Evolutionary conservation across 148 eudicot genomes (phyloP), one percentile per base, ranked within the genome.

Genomic region (Heliosperma pusillum): DNA sequence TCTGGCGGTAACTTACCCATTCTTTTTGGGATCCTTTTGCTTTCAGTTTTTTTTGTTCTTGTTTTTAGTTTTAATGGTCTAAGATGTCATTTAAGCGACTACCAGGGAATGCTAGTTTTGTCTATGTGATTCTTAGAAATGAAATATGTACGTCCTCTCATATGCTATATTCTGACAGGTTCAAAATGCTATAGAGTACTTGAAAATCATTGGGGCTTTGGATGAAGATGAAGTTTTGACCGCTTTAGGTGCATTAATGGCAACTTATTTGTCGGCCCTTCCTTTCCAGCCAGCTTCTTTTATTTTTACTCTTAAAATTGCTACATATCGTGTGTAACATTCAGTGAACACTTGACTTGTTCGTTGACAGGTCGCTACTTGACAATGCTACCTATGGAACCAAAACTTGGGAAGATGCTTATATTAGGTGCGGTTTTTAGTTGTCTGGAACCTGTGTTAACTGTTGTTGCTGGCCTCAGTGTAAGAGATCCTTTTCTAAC

Each of bases 361-460:
- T 69, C 56, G 76, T 82, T 81, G 82, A 71, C 91, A 95, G 98
- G 98, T 65, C 89, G 85, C 50, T 90, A 88, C 80, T 74, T 92
- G 85, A 84, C 94, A 78, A 84, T 80, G 88, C 88, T 92, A 78
- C 97, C 97, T 29, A 80, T 89, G 92, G 97, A 92, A 83, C 97
- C 94, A 58, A 92, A 92, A 81, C 92, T 89, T 78, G 97, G 97
- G 72, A 92, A 92, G 83, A 92, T 95, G 96, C 93, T 95, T 81
- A 78, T 95, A 76, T 85, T 89, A 77, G 98, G 98, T 58, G 89
- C 90, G 15, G 84, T 92, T 70, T 85, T 92, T 22, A 86, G 87
- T 47, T 95, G 98, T 80, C 82, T 95, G 84, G 94, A 95, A 75
- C 92, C 98, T n/a, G 82, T 95, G 59, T 82, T 92, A 82, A 90